phyloP scores from a whole-genome alignment of 495 filamentous ascomycete genomes.

The Eremomyces bilateralis region DNA sequence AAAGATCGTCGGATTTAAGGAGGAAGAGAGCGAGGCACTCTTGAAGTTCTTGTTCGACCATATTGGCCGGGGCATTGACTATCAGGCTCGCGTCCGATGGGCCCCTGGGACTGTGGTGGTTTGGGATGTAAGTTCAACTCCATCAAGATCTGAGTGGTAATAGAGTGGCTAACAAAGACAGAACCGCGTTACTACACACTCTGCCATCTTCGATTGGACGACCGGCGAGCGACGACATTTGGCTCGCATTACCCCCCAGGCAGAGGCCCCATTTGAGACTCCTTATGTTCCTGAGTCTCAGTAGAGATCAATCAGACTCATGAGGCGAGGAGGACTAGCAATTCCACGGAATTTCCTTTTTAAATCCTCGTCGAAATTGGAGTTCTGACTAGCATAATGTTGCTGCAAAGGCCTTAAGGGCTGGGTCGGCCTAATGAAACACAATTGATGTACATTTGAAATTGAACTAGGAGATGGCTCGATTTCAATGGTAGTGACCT shows the following conservation, averaged over 20 bases:
- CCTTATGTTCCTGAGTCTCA: too few species aligned
- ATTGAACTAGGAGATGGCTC: too few species aligned
- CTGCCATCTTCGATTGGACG: constrained; percentile 60
- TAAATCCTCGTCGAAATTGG: too few species aligned
- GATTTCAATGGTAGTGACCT: too few species aligned
- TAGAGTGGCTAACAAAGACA: constrained; percentile 9
- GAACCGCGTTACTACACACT: constrained; percentile 62
- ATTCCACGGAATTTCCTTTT: too few species aligned
- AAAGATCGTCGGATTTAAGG: constrained; percentile 50
- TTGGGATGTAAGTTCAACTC: constrained; percentile 39
- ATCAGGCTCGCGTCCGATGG: constrained; percentile 78
- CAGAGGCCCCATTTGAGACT: constrained; percentile 52
- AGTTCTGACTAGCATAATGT: too few species aligned
- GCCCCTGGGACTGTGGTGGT: constrained; percentile 64
- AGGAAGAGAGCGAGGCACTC: constrained; percentile 56
- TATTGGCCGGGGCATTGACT: constrained; percentile 59
- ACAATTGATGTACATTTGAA: too few species aligned
- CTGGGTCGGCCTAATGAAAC: too few species aligned
- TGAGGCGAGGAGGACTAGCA: too few species aligned
- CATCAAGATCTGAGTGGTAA: too few species aligned
- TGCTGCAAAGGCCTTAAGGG: too few species aligned
- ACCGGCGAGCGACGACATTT: constrained; percentile 60
- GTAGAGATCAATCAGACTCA: too few species aligned
- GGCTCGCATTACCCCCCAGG: constrained; percentile 69
- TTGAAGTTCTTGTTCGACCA: constrained; percentile 82